Evolutionary conservation across 2,329 filamentous ascomycete genomes (phyloP), one percentile per base, ranked within the genome.

Genomic region (Neospermospora avenae): DNA sequence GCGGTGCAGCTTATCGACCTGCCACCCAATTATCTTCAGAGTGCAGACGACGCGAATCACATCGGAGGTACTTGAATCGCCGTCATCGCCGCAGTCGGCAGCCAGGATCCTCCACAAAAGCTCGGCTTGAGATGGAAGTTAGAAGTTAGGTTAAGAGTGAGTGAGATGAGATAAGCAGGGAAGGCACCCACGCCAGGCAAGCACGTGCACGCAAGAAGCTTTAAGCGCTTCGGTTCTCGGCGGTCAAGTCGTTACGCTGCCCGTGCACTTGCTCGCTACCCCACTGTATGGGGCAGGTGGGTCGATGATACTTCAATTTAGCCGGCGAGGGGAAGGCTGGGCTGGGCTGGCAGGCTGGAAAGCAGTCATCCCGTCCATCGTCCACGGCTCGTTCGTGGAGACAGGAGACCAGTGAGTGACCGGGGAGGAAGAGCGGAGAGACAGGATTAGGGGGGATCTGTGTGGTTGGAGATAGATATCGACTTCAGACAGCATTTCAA

Each of bases 111-210:
- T 49, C 46, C 28, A 49, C 28, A 49, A 35, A 34, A n/a, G 7
- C n/a, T 16, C 13, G 20, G 24, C 24, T 14, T 13, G n/a, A n/a
- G n/a, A n/a, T n/a, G n/a, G n/a, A n/a, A n/a, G n/a, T n/a, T n/a
- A n/a, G n/a, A n/a, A n/a, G n/a, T n/a, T n/a, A n/a, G n/a, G n/a
- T n/a, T n/a, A n/a, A n/a, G n/a, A n/a, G n/a, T n/a, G n/a, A 49
- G 18, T 22, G 28, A 34, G 48, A n/a, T 31, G 35, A 51, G 48
- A 51, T 51, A 51, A 51, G 48, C 48, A 51, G n/a, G n/a, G n/a
- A n/a, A n/a, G n/a, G n/a, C n/a, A n/a, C n/a, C n/a, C n/a, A n/a
- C n/a, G n/a, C n/a, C n/a, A n/a, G n/a, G n/a, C n/a, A n/a, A n/a
- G n/a, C n/a, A n/a, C n/a, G n/a, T n/a, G 48, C 48, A 51, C 48